Percentiles rank a stretch among this genome's conserved stretches.
Conservation (phyloP, 106 monocot genomes). For the Dendrobium officinale region DNA sequence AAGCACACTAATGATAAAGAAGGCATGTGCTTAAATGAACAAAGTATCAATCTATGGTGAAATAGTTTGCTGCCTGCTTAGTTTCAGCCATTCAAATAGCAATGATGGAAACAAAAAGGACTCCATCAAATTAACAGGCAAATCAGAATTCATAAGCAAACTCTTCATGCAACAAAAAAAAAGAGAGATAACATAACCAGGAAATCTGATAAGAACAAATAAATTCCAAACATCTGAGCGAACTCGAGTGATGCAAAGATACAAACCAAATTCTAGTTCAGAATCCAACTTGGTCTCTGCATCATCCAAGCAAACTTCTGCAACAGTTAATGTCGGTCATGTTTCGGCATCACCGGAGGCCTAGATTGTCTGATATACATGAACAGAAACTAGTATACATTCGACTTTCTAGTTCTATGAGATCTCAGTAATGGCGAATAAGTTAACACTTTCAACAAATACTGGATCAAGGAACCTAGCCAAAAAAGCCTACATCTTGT, state of each 20-base stretch:
- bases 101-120: neutral
- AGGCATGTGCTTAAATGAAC: too few species aligned
- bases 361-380: slow-evolving; percentile 16
- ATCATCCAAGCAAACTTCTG: neutral
- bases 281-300: neutral
- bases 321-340: neutral
- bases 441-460: slow-evolving; percentile 43
- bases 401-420: slow-evolving; percentile 20
- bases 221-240: slow-evolving; percentile 8
- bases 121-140: neutral
- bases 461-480: slow-evolving; percentile 69
- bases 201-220: slow-evolving; percentile 40
- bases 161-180: slow-evolving; percentile 30
- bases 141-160: slow-evolving; percentile 20
- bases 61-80: too few species aligned
- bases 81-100: neutral
- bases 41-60: too few species aligned
- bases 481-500: slow-evolving; percentile 81
- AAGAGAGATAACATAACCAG: slow-evolving; percentile 1
- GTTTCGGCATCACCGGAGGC: slow-evolving; percentile 3
- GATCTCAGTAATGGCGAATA: slow-evolving; percentile 39
- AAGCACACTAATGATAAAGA: too few species aligned
- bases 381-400: too few species aligned
- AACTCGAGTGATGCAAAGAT: neutral
- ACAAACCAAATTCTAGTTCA: slow-evolving; percentile 6